A percentile compares a stretch with the other conserved stretches of the same genome.
phyloP scores from a whole-genome alignment of 2,329 filamentous ascomycete genomes.

The Madurella mycetomatis region DNA sequence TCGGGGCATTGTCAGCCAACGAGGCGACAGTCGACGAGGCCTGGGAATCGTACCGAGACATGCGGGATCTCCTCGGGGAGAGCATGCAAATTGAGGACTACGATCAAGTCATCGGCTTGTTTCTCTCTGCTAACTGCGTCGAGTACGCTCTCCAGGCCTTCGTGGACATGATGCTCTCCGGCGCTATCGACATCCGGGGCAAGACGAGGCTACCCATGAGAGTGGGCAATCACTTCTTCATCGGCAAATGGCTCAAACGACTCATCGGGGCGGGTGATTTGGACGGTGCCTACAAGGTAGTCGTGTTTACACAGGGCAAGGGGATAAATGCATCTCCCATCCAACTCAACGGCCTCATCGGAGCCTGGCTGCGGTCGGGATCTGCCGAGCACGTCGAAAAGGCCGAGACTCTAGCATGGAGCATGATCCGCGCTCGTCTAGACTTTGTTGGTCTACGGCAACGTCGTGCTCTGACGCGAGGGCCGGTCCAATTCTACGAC shows the following conservation, averaged over 20 bases:
- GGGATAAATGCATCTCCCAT: slow-evolving; percentile 65
- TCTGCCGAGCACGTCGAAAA: slow-evolving; percentile 49
- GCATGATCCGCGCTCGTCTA: slow-evolving; percentile 68
- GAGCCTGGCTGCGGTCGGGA: slow-evolving; percentile 67
- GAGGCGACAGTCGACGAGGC: slow-evolving; percentile 50
- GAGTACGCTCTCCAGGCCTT: slow-evolving; percentile 71
- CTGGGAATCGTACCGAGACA: slow-evolving; percentile 61
- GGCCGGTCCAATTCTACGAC: slow-evolving; percentile 28
- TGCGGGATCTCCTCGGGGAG: slow-evolving; percentile 57
- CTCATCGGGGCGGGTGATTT: slow-evolving; percentile 69
- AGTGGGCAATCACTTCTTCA: slow-evolving; percentile 71
- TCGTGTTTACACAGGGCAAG: slow-evolving; percentile 69
- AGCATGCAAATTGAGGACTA: slow-evolving; percentile 69
- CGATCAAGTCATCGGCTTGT: slow-evolving; percentile 66
- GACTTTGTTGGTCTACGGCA: slow-evolving; percentile 53
- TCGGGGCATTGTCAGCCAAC: slow-evolving; percentile 59
- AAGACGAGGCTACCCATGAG: slow-evolving; percentile 41
- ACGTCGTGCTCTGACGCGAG: slow-evolving; percentile 27
- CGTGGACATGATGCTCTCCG: slow-evolving; percentile 80
- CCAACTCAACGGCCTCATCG: slow-evolving; percentile 78
- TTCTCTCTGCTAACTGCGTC: slow-evolving; percentile 61
- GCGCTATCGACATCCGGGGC: slow-evolving; percentile 45
- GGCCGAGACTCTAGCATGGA: slow-evolving; percentile 68
- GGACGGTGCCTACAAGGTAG: slow-evolving; percentile 65
- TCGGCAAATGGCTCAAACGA: slow-evolving; percentile 83